Base-by-base conservation (phyloP, 257 asterid genomes). In the Linaria vulgaris region DNA sequence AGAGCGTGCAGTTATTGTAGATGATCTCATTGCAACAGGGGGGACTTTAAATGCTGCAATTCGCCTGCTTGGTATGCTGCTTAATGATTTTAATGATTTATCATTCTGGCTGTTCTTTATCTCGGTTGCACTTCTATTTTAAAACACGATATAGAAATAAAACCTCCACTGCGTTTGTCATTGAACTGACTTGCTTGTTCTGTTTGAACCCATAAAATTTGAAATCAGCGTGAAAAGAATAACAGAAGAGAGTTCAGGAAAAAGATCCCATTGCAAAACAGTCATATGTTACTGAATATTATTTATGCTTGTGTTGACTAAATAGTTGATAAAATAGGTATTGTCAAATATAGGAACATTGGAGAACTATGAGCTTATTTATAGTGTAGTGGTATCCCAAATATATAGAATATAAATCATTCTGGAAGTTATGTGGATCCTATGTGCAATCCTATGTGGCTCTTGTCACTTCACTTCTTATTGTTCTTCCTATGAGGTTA, bases 11-110 rank as follows among this genome's bases (percentile, higher is more conserved):
- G 64, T 91, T 47, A 56, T 91, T 41, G 90, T 91, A 2, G 98
- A 91, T 78, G 98, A 91, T 79, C 94, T 91, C 51, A 88, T 91
- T 76, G 98, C 98, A 44, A 88, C 98, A 44, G 98, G 96, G 45
- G 98, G 98, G 55, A 88, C 98, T 76, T 80, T 91, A 64, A 41
- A 48, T 75, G 98, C 98, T 71, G 98, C 96, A 19, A 82, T 88
- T 48, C 81, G 89, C 75, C 82, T 91, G 38, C 95, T 91, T 59
- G 98, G 98, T 91, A 81, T 12, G 65, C 5, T 71, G 47, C 44
- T n/a, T 58, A 50, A 3, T 56, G 60, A 23, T 61, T 51, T 11
- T 34, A 43, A 17, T 62, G 37, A 5, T 62, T 43, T 64, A 39
- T 39, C 10, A 22, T 30, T 8, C 20, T 1, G 48, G 6, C 22